Base-by-base conservation (phyloP, 768 basidiomycete genomes). In the Lepiota venenata region DNA sequence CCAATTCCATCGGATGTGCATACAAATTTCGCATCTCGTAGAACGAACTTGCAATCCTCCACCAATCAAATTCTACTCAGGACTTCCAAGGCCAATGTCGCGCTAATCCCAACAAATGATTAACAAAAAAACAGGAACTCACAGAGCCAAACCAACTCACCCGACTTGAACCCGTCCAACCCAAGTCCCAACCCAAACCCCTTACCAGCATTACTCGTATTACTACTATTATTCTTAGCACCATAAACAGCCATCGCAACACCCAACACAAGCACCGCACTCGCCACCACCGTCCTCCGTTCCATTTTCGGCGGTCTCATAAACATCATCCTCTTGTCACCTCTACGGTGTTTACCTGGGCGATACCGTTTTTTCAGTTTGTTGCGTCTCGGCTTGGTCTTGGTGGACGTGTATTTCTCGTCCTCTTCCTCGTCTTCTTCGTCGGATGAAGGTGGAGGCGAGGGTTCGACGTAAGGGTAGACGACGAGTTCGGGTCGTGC, bases 241-340 rank as follows among this genome's bases (percentile, higher is more conserved):
- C 76, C 74, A 65, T 82, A 83, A 20, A 82, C 71, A 2, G 85
- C 86, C 64, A 91, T 72, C 8, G 87, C 88, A 18, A 88, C 79
- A 11, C 86, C 86, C 4, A 91, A 71, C 11, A 87, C 81, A 22
- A 91, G 64, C 27, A 89, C 78, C 16, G 86, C 85, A 20, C 87
- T 83, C 15, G 82, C 80, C 27, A 88, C 70, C 64, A 88, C 71
- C 35, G 74, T 73, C 56, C 70, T 64, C 56, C 69, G n/a, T 56
- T 55, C 29, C 58, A 45, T 42, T 39, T 25, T 41, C 38, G 39
- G 29, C 54, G 48, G 45, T 56, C 55, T 20, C 35, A 22, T 40
- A n/a, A n/a, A n/a, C 50, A 10, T 15, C 29, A 14, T 21, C 25
- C 47, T 56, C 50, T 38, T 36, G 9, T 21, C 46, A 32, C 16